Evolutionary conservation across 768 basidiomycete species (phyloP), one percentile per base, ranked within the genome.

Genomic region (Tricholoma sp.): DNA sequence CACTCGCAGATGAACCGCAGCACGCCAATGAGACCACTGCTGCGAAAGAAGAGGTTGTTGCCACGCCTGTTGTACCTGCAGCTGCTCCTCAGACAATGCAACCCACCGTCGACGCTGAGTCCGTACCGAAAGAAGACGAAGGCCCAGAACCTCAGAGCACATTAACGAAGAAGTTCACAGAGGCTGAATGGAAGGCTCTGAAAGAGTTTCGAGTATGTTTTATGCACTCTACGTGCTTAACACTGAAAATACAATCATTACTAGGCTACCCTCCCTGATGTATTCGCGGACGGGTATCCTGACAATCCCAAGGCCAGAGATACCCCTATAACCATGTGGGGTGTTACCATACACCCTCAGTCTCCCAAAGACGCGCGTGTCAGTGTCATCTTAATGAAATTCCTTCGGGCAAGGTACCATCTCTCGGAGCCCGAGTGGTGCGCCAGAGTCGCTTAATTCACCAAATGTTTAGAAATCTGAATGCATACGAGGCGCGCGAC

Each of bases 311-410:
- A 80, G 47, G 83, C 79, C 10, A 79, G 74, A 54, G 73, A 75
- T 0, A 75, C 74, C 1, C 70, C 84, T 8, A 77, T 88, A 60
- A 74, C 64, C 5, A 67, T 93, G 55, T 93, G 91, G 91, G 87
- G 89, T 28, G 81, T 93, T 17, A 69, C 66, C 1, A 79, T 93
- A 28, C 80, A 88, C 67, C 86, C 91, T 2, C 58, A 55, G 2
- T 72, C 74, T 54, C 80, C 82, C 11, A 68, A 65, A 49, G 80
- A 89, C 66, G 83, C 89, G 0, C 79, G 81, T 7, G 81, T 83
- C 57, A 90, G 87, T 63, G 88, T 92, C 32, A 64, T 92, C 8
- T 75, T 93, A 36, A 82, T 91, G 80, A 91, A 92, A 66, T 93
- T 92, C 74, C 72, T 91, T 31, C 79, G 87, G 55, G 91, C 91